Evolutionary conservation across 306 rosid species (phyloP), one percentile per base, ranked within the genome.

Genomic region (Fragaria ananassa): DNA sequence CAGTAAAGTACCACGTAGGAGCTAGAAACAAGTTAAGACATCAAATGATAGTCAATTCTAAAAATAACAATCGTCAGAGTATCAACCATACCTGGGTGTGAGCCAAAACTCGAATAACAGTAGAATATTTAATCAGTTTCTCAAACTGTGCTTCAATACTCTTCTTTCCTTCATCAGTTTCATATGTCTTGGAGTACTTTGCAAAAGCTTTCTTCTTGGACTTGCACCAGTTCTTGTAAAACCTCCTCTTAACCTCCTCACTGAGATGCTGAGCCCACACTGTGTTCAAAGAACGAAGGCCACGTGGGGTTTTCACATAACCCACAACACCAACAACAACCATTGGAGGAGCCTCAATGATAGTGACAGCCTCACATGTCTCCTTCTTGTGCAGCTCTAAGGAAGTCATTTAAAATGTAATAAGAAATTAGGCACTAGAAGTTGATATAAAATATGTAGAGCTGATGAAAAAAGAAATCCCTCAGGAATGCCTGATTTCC

Each of bases 251-350:
- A 3, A 92, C 49, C 76, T 92, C 97, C 80, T 92, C 96, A 41
- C 92, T 90, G 78, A 92, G 79, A 81, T 92, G 97, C 89, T 92
- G 97, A 50, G 96, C 85, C 97, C 97, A 92, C 0, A 92, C 97
- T 51, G 96, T 88, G 81, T 86, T 79, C 89, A 92, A 35, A 1
- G 96, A 77, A 1, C 96, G 89, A n/a, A 92, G 93, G n/a, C 97
- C 97, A 13, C 96, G 91, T 0, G 97, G 97, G 58, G 97, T 92
- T 51, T 87, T 90, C 76, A 90, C 89, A 15, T 92, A 92, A 51
- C 97, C 97, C 6, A 92, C 97, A 76, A 92, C 92, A 29, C 97
- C 97, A 29, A 92, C 97, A 76, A 92, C 72, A 13, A 92, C 92
- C 91, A 92, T 80, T 0, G 97, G 96, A 74, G 97, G 97, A 39